Conservation (phyloP, 306 rosid species). For the Cicer bijugum region DNA sequence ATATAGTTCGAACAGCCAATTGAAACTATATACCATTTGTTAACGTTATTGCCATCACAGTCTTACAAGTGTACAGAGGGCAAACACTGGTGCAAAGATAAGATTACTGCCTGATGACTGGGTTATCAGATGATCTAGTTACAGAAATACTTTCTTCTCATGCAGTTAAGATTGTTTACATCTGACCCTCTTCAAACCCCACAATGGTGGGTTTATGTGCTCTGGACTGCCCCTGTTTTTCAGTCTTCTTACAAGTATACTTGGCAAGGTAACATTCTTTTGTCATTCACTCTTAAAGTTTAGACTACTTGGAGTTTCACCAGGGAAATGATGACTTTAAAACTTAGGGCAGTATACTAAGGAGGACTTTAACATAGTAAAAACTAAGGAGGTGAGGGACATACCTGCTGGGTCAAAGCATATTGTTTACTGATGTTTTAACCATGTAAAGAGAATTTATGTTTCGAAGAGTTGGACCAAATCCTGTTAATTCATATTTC, state of each 20-base stretch:
- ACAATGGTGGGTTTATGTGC: conserved; percentile 5
- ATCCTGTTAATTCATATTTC: conserved; percentile 46
- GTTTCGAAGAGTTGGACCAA: conserved; percentile 40
- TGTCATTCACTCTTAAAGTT: conserved; percentile 36
- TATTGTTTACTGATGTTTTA: conserved; percentile 51
- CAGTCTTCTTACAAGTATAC: conserved; percentile 52
- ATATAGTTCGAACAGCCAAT: conserved; percentile 41
- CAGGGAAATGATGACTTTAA: conserved; percentile 42
- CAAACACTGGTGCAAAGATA: conserved; percentile 35
- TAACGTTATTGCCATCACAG: conserved; percentile 50
- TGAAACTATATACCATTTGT: conserved; percentile 48
- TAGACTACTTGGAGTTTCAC: conserved; percentile 45
- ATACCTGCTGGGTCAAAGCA: conserved; percentile 45
- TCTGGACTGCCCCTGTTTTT: conserved; percentile 26
- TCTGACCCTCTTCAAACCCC: conserved; percentile 33
- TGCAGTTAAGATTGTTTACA: conserved; percentile 37
- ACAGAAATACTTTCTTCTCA: conserved; percentile 26
- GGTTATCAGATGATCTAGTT: conserved; percentile 40
- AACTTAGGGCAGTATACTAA: conserved; percentile 44
- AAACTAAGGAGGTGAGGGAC: conserved; percentile 47
- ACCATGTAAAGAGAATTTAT: conserved; percentile 46
- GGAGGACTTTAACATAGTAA: conserved; percentile 53
- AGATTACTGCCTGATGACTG: conserved; percentile 35
- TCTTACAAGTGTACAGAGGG: conserved; percentile 48
- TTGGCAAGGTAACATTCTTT: conserved; percentile 55